Evolutionary conservation across 805 yeast genomes (phyloP).

Genomic region (Clavispora carvajalis): DNA sequence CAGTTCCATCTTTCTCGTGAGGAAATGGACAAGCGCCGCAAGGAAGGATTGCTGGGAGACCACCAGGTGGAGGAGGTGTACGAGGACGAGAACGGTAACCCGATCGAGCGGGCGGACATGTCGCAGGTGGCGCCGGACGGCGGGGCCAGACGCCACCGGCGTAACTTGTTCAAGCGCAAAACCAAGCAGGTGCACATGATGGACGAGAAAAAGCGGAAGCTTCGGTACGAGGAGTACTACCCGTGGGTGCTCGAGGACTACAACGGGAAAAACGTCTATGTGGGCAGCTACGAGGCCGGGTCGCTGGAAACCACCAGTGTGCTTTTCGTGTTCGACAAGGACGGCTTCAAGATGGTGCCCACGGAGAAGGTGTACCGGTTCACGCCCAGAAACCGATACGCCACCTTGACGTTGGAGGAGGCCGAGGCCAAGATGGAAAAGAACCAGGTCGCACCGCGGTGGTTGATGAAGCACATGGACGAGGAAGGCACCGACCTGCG

Average conservation of each 20-base stretch:
- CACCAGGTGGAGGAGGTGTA: constrained; percentile 12
- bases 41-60: constrained; percentile 17
- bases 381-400: constrained; percentile 89
- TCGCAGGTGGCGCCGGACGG: constrained; percentile 91
- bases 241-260: constrained; percentile 99
- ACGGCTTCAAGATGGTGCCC: constrained; percentile 90
- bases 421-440: constrained; percentile 93
- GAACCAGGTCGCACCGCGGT: constrained; percentile 73
- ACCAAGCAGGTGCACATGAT: constrained; percentile 78
- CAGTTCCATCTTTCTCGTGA: constrained; percentile 80
- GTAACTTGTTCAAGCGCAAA: constrained; percentile 61
- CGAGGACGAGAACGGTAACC: constrained; percentile 11
- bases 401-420: constrained; percentile 90
- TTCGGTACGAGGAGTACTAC: constrained; percentile 91
- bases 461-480: constrained; percentile 91
- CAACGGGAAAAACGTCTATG: constrained; percentile 91
- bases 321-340: constrained; percentile 75
- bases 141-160: constrained; percentile 64
- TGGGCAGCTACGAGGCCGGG: constrained; percentile 92
- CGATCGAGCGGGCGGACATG: constrained; percentile 31
- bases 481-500: constrained; percentile 44
- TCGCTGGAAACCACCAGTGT: constrained; percentile 76
- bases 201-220: constrained; percentile 75
- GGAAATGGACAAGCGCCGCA: constrained; percentile 51
- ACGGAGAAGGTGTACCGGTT: constrained; percentile 91